Evolutionary conservation across 2,329 filamentous ascomycete species (phyloP), one percentile per base, ranked within the genome.

Genomic region (Diaporthe batatas): DNA sequence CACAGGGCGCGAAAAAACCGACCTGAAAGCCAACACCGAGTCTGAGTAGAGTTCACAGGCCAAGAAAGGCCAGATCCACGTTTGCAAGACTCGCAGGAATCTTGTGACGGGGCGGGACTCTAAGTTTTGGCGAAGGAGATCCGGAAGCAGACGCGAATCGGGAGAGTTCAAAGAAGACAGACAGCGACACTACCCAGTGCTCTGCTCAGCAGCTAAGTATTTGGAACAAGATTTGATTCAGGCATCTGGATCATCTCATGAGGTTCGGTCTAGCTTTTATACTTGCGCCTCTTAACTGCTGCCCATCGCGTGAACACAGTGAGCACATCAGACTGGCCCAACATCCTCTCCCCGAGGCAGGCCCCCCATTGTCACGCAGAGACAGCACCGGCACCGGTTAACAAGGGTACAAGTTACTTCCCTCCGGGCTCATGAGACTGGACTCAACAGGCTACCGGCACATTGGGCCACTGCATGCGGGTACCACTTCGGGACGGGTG

Each of bases 381-480:
- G 32, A 42, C 29, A 6, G 25, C 3, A 18, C 16, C 34, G 32
- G 7, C n/a, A n/a, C n/a, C n/a, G n/a, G n/a, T n/a, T 2, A 32
- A 10, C 6, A 44, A 6, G 18, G 21, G 23, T 16, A 25, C 25
- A n/a, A 25, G 5, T 11, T 12, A 5, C 21, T n/a, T 0, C 47
- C 32, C 14, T 36, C 2, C 16, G 53, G 11, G 1, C 32, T 53
- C 44, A 16, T 25, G 29, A 51, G 29, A 18, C 11, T 32, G 12
- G 36, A 36, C 51, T 21, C 55, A n/a, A 70, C 57, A 70, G 68
- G 68, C 68, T 62, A 53, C 68, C 68, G 49, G 39, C 44, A 39
- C 23, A 57, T 53, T 70, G 68, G 55, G n/a, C 8, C 62, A 65
- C 47, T 49, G 44, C 44, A 51, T 65, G 62, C 62, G 44, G 42